A percentile compares a stretch with the other conserved stretches of the same genome.
Conservation (phyloP, 1,284 basidiomycete genomes). For the Puccinia novopanici region DNA sequence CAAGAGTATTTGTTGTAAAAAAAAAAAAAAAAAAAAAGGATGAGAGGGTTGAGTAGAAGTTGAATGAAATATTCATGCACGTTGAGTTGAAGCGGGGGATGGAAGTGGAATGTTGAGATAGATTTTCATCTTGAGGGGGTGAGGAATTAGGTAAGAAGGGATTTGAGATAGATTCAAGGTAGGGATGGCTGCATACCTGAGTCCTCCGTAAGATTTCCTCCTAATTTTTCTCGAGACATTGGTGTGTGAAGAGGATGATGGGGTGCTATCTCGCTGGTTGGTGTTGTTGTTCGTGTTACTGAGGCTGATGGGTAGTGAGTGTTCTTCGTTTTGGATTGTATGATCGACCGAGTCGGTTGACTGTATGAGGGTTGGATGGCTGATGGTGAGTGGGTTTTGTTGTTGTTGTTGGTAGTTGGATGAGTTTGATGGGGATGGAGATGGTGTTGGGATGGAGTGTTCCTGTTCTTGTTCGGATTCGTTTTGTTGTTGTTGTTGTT, state of each 20-base stretch:
- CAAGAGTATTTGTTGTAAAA: too few species aligned
- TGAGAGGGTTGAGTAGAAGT: background rate
- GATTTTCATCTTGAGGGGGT: background rate
- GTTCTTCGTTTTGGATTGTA: background rate
- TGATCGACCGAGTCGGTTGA: constrained; percentile 28
- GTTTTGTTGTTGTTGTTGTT: background rate
- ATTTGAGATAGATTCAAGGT: background rate
- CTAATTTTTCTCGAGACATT: constrained; percentile 30
- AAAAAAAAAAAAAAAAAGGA: too few species aligned
- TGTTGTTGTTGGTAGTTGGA: constrained; percentile 1
- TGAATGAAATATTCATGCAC: background rate
- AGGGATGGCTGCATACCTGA: background rate
- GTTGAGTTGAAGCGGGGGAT: background rate
- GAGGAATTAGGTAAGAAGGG: background rate
- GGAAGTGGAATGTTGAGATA: background rate
- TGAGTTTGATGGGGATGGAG: constrained; percentile 18
- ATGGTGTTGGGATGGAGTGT: background rate
- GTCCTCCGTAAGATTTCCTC: constrained; percentile 42
- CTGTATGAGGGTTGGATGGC: background rate
- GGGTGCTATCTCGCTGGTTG: too few species aligned
- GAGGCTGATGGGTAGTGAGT: constrained; percentile 13
- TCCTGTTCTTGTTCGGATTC: background rate
- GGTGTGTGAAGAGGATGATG: too few species aligned
- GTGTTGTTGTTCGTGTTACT: background rate
- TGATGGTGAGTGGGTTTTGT: background rate